These are phyloP conservation scores for Ottelia alismoides DNA, from an alignment of 106 monocot species.

Conservation along the genomic window DNA sequence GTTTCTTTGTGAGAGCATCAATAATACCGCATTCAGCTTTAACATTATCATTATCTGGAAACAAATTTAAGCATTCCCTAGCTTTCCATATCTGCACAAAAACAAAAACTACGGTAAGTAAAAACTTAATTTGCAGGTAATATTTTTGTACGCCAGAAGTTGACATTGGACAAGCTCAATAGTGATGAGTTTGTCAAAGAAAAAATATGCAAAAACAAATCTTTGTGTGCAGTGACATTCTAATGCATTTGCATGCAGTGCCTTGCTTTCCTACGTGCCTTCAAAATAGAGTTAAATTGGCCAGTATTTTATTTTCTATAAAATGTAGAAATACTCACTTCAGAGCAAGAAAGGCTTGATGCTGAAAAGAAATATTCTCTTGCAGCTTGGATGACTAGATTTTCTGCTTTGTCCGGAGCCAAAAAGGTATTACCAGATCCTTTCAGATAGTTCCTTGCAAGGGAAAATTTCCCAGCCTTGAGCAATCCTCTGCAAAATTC, in stretches of 20 bases:
- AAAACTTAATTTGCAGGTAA: neutral
- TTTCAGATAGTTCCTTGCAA: conserved; percentile 93
- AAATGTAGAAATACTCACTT: conserved; percentile 29
- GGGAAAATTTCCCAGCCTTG: conserved; percentile 90
- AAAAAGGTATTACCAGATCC: conserved; percentile 45
- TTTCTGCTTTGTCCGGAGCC: conserved; percentile 68
- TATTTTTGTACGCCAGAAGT: neutral
- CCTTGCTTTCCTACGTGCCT: too few relatives aligned
- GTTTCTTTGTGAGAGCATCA: conserved; percentile 72
- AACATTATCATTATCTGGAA: conserved; percentile 57
- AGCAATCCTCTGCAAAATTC: conserved; percentile 88
- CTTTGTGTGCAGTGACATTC: too few relatives aligned
- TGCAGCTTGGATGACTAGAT: conserved; percentile 81
- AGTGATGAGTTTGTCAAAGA: too few relatives aligned
- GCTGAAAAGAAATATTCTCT: conserved; percentile 95
- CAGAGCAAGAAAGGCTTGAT: conserved; percentile 62
- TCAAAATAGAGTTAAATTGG: too few relatives aligned
- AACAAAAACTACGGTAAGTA: neutral
- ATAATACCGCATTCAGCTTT: conserved; percentile 77
- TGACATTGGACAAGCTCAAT: neutral
- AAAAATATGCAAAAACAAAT: too few relatives aligned
- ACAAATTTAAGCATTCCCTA: conserved; percentile 73
- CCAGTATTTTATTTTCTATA: too few relatives aligned
- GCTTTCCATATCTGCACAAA: conserved; percentile 87
- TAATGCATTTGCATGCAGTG: too few relatives aligned